Base-by-base conservation (phyloP, 345 rosid genomes). In the Conringia planisiliqua region DNA sequence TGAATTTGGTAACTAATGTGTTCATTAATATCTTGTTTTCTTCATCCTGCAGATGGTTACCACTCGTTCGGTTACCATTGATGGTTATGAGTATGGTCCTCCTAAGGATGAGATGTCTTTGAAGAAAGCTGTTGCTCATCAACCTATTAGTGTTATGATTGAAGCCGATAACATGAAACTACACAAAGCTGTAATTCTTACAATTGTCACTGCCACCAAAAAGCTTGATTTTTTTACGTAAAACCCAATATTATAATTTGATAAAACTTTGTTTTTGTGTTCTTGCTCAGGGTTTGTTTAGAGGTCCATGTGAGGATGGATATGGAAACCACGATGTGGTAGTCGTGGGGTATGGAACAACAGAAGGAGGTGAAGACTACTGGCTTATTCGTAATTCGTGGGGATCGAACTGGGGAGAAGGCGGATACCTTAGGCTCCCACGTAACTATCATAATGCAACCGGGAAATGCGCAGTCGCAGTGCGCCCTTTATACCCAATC, bases 131-230 rank as follows among this genome's bases (percentile, higher is more conserved):
- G 73, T 88, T 58, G 85, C 89, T 24, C 54, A 82, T 64, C 94
- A 90, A 42, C 97, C 90, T 0, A 78, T 88, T 44, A 86, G 84
- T 26, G 88, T 90, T 42, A 87, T 89, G 65, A 85, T 90, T 50
- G 92, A 88, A 80, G 90, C 87, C 10, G 81, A n/a, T n/a, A n/a
- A n/a, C n/a, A n/a, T n/a, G n/a, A n/a, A n/a, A n/a, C n/a, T n/a
- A n/a, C n/a, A n/a, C n/a, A n/a, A n/a, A n/a, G n/a, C n/a, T n/a
- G n/a, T n/a, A n/a, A n/a, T n/a, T n/a, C n/a, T 32, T 32, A 14
- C 14, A 39, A 4, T 39, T 3, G 55, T 22, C 24, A 51, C 48
- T 43, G 9, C n/a, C 9, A 43, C 48, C 48, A n/a, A 43, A 43
- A 43, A 43, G 48, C 48, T n/a, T 42, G 0, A 42, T 42, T 14